A percentile compares a stretch with the other conserved stretches of the same genome.
These are phyloP conservation scores for Buddleja alternifolia DNA, from an alignment of 257 asterid genomes.

Conservation along the genomic window DNA sequence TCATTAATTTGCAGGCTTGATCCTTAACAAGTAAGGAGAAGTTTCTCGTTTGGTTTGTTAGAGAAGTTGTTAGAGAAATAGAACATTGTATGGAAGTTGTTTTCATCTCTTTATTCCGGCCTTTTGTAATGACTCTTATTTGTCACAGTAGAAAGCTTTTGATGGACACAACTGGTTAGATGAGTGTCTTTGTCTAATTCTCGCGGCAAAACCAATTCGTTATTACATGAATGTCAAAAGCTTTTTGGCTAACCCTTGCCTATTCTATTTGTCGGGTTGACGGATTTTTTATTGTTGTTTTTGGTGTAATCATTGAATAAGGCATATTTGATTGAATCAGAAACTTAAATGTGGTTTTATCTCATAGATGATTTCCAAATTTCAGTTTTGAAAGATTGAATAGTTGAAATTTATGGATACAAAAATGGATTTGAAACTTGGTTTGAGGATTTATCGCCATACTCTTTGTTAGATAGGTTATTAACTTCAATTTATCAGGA, in stretches of 20 bases:
- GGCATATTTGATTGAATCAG: conserved; percentile 6
- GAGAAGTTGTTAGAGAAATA: background rate
- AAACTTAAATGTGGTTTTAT: too few relatives aligned
- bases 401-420: too few relatives aligned
- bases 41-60: conserved; percentile 3
- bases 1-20: background rate
- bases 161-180: too few relatives aligned
- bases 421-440: too few relatives aligned
- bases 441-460: background rate
- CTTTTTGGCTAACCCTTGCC: background rate
- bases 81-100: conserved; percentile 11
- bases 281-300: conserved; percentile 1
- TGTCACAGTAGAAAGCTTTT: too few relatives aligned
- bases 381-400: too few relatives aligned
- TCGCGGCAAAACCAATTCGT: background rate
- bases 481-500: background rate
- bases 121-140: background rate
- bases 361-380: too few relatives aligned
- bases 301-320: background rate
- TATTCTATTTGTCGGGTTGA: conserved; percentile 11
- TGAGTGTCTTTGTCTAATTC: too few relatives aligned
- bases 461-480: conserved; percentile 11
- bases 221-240: conserved; percentile 5
- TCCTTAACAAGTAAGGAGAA: background rate
- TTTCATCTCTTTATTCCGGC: background rate